Conservation (phyloP, 176 grass and related monocot genomes). For the Eremochloa ophiuroides region DNA sequence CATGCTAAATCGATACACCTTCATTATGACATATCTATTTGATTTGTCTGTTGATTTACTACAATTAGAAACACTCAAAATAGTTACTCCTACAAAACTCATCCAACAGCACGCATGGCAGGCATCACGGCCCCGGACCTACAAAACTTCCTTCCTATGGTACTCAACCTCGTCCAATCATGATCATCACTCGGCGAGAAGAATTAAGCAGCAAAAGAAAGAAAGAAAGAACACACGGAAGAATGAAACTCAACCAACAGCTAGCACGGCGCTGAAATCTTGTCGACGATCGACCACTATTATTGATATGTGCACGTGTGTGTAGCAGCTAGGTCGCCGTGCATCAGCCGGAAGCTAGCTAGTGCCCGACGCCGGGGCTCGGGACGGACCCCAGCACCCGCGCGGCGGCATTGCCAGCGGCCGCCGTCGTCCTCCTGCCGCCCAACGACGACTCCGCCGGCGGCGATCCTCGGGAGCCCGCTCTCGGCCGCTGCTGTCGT, state of each 20-base stretch:
- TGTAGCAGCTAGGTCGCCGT: not conserved
- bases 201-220: not conserved
- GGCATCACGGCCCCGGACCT: not conserved
- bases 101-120: too few species aligned
- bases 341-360: not conserved
- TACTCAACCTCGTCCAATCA: slow-evolving; percentile 4
- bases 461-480: not conserved
- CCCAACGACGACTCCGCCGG: too few species aligned
- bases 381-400: slow-evolving; percentile 71
- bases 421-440: not conserved
- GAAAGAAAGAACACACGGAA: not conserved
- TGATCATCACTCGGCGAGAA: not conserved
- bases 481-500: not conserved
- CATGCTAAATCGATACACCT: too few species aligned
- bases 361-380: slow-evolving; percentile 85
- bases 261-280: not conserved
- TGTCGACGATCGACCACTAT: not conserved
- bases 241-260: not conserved
- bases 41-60: too few species aligned
- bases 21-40: too few species aligned
- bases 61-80: too few species aligned
- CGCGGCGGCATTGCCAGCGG: slow-evolving; percentile 19
- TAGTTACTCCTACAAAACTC: too few species aligned
- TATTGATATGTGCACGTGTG: not conserved
- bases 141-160: slow-evolving; percentile 26